phyloP scores from a whole-genome alignment of 305 asterid genomes.

The Rubia peregrina region DNA sequence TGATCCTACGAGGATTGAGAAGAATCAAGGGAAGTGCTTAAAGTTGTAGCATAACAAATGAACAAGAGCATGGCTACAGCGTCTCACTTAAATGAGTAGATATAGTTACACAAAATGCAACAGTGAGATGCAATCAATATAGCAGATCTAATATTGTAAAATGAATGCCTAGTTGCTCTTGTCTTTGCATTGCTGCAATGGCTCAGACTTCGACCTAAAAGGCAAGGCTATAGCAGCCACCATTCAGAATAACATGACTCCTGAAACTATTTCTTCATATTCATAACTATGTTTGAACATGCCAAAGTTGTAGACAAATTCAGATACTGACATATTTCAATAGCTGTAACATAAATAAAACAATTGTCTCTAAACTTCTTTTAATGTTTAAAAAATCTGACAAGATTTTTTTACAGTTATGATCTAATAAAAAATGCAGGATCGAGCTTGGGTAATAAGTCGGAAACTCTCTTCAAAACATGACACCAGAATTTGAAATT shows the following conservation, averaged over 20 bases:
- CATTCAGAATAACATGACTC: background rate
- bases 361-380: background rate
- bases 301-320: background rate
- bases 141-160: background rate
- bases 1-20: background rate
- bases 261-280: background rate
- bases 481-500: background rate
- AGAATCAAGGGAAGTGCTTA: background rate
- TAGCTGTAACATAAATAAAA: background rate
- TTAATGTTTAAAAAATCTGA: background rate
- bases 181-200: background rate
- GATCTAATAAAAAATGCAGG: background rate
- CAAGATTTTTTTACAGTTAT: background rate
- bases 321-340: background rate
- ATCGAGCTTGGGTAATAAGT: background rate
- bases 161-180: background rate
- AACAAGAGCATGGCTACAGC: background rate
- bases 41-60: background rate
- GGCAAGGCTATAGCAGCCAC: background rate
- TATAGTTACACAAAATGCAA: background rate
- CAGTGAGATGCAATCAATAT: background rate
- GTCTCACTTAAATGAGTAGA: background rate
- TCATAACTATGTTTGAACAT: background rate
- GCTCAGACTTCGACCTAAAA: background rate
- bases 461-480: constrained; percentile 4